Conservation (phyloP, 352 stramenopile species). For the Aphanomyces stellatus region DNA sequence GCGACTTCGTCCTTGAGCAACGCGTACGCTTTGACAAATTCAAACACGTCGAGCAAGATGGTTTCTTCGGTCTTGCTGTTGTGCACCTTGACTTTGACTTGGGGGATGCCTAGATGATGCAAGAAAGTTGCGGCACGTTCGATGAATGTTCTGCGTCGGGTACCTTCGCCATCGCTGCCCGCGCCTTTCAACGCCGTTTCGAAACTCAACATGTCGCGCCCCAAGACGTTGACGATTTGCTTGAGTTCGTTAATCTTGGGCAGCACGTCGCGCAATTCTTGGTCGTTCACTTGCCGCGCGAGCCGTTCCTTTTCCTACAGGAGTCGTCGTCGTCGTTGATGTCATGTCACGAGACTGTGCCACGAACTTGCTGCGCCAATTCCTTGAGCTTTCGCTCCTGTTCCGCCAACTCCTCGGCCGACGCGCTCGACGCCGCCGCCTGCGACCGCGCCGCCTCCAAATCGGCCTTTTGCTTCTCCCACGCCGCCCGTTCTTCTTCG, state of each 20-base stretch:
- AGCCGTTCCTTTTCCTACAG: conserved; percentile 51
- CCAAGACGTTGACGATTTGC: conserved; percentile 86
- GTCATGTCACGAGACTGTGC: no score
- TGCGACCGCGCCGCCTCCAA: conserved; percentile 25
- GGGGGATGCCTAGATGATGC: conserved; percentile 37
- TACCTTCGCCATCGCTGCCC: conserved; percentile 15
- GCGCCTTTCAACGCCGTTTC: conserved; percentile 73
- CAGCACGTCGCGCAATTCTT: conserved; percentile 87
- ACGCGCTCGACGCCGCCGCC: conserved; percentile 18
- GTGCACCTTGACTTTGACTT: conserved; percentile 87
- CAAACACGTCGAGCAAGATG: conserved; percentile 90
- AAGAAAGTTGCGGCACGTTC: no score
- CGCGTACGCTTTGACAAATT: conserved; percentile 85
- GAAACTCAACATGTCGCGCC: conserved; percentile 87
- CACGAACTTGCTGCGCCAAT: conserved; percentile 20
- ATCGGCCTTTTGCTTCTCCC: conserved; percentile 75
- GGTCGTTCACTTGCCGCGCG: conserved; percentile 77
- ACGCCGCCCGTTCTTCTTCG: conserved; percentile 80
- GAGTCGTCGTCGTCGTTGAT: no score
- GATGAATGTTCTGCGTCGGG: no score
- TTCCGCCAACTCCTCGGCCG: conserved; percentile 28
- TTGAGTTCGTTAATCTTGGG: conserved; percentile 89
- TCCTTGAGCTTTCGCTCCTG: conserved; percentile 22
- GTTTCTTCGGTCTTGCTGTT: conserved; percentile 83
- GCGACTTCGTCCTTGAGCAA: conserved; percentile 80